Conservation (phyloP, 805 yeast genomes). For the Starmerella riodocensis region DNA sequence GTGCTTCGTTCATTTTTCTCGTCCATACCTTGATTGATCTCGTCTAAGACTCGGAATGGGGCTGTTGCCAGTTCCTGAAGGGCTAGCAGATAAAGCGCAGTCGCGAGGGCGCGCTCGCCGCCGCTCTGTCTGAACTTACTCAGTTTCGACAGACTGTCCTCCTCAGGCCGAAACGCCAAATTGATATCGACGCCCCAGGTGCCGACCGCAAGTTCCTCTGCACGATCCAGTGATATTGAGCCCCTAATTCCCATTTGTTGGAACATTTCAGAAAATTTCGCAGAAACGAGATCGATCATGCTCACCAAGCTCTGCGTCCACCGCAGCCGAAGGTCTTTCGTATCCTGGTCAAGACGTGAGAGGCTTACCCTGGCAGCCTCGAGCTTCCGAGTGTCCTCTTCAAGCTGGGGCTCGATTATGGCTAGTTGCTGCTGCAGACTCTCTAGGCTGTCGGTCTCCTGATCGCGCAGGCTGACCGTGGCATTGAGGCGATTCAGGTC, state of each 20-base stretch:
- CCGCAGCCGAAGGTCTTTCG: slow-evolving; percentile 17
- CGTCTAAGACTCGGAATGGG: slow-evolving; percentile 93
- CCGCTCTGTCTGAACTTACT: slow-evolving; percentile 92
- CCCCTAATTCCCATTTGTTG: slow-evolving; percentile 75
- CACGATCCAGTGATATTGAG: slow-evolving; percentile 46
- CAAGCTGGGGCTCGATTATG: slow-evolving; percentile 1
- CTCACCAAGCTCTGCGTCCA: slow-evolving; percentile 55
- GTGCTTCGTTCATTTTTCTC: slow-evolving; percentile 78
- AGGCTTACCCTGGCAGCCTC: slow-evolving; percentile 2
- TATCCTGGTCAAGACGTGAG: slow-evolving; percentile 4
- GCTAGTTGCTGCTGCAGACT: slow-evolving; percentile 2
- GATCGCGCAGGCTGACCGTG: slow-evolving; percentile 1
- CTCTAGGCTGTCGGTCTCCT: slow-evolving; percentile 5
- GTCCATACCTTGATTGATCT: slow-evolving; percentile 98
- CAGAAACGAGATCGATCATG: slow-evolving; percentile 45
- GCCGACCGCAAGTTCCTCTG: slow-evolving; percentile 27
- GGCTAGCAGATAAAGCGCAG: slow-evolving; percentile 79
- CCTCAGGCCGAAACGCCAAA: slow-evolving; percentile 73
- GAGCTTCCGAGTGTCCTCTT: slow-evolving; percentile 3
- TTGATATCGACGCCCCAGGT: slow-evolving; percentile 69
- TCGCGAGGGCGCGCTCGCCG: slow-evolving; percentile 93
- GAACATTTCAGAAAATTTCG: slow-evolving; percentile 54
- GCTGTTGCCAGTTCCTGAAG: slow-evolving; percentile 77
- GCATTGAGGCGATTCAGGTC: slow-evolving; percentile 5
- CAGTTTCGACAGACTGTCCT: slow-evolving; percentile 47